These are phyloP conservation scores for Fusarium coicis DNA, from an alignment of 2,329 filamentous ascomycete species.

Conservation along the genomic window DNA sequence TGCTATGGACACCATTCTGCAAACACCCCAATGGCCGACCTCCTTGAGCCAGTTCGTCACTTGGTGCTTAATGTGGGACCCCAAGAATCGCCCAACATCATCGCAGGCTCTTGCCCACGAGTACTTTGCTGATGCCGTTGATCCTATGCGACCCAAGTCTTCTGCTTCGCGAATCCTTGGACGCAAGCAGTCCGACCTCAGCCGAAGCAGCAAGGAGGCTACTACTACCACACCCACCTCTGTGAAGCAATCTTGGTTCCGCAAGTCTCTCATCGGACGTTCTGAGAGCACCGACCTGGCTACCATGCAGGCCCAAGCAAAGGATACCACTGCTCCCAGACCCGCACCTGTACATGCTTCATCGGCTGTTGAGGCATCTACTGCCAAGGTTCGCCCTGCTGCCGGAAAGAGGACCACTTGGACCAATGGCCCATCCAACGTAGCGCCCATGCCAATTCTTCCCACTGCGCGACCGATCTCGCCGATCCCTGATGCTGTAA, in stretches of 20 bases:
- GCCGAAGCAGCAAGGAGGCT: slow-evolving; percentile 72
- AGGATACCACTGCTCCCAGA: slow-evolving; percentile 58
- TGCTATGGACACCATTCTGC: slow-evolving; percentile 92
- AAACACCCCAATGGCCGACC: slow-evolving; percentile 89
- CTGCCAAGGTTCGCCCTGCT: slow-evolving; percentile 53
- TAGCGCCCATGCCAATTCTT: slow-evolving; percentile 93
- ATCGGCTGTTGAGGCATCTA: slow-evolving; percentile 50
- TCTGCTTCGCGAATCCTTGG: slow-evolving; percentile 85
- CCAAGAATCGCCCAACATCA: slow-evolving; percentile 89
- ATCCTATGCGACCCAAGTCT: slow-evolving; percentile 92
- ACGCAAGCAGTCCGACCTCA: slow-evolving; percentile 89
- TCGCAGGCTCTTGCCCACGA: slow-evolving; percentile 95
- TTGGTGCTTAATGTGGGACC: slow-evolving; percentile 99
- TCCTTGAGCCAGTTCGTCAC: slow-evolving; percentile 93
- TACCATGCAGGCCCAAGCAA: slow-evolving; percentile 56
- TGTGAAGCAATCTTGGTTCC: slow-evolving; percentile 95
- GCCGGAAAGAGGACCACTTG: slow-evolving; percentile 90
- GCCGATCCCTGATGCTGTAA: slow-evolving; percentile 93
- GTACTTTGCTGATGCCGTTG: slow-evolving; percentile 91
- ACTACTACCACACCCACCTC: slow-evolving; percentile 68
- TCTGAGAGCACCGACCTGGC: slow-evolving; percentile 75
- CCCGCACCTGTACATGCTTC: slow-evolving; percentile 58
- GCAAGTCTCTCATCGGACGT: slow-evolving; percentile 89
- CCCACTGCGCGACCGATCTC: slow-evolving; percentile 95
- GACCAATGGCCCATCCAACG: slow-evolving; percentile 83